Conservation (phyloP, 2,329 filamentous ascomycete genomes). For the Malbranchea zuffiana region DNA sequence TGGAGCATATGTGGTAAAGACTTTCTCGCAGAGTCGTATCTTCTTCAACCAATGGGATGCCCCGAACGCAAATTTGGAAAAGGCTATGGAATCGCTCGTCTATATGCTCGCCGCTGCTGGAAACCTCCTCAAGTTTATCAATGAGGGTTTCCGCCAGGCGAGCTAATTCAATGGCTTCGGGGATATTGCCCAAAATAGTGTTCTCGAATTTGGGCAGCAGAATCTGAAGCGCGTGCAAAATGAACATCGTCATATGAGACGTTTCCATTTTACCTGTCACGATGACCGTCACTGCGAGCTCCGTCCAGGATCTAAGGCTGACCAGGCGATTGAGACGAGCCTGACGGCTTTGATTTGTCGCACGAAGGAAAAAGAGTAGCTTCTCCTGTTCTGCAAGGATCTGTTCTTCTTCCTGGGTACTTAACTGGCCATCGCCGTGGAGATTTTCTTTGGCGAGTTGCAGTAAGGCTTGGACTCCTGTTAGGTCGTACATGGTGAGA, state of each 20-base stretch:
- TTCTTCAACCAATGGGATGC: conserved; percentile 62
- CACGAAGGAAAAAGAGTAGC: conserved; percentile 29
- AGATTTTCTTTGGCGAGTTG: conserved; percentile 38
- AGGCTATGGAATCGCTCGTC: conserved; percentile 85
- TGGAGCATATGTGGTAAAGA: conserved; percentile 86
- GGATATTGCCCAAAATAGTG: conserved; percentile 56
- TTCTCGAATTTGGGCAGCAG: conserved; percentile 79
- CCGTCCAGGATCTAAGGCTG: conserved; percentile 72
- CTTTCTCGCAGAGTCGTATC: conserved; percentile 63
- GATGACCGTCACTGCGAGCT: conserved; percentile 71
- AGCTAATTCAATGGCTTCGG: conserved; percentile 64
- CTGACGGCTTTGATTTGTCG: conserved; percentile 31
- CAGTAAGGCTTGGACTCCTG: conserved; percentile 63
- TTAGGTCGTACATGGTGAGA: conserved; percentile 52
- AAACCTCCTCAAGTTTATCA: conserved; percentile 30
- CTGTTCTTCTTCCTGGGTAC: conserved; percentile 32
- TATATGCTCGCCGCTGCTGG: conserved; percentile 50
- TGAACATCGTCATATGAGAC: conserved; percentile 61
- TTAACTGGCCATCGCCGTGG: conserved; percentile 35
- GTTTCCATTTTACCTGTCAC: conserved; percentile 70
- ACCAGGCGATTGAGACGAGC: conserved; percentile 44
- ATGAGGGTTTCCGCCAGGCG: conserved; percentile 60
- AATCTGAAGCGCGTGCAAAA: conserved; percentile 75
- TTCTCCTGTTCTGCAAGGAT: conserved; percentile 30
- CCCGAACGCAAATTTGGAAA: conserved; percentile 75